A percentile compares a stretch with the other conserved stretches of the same genome.
These are phyloP conservation scores for Phytopythium helicoides DNA, from an alignment of 352 stramenopile species.

Conservation along the genomic window DNA sequence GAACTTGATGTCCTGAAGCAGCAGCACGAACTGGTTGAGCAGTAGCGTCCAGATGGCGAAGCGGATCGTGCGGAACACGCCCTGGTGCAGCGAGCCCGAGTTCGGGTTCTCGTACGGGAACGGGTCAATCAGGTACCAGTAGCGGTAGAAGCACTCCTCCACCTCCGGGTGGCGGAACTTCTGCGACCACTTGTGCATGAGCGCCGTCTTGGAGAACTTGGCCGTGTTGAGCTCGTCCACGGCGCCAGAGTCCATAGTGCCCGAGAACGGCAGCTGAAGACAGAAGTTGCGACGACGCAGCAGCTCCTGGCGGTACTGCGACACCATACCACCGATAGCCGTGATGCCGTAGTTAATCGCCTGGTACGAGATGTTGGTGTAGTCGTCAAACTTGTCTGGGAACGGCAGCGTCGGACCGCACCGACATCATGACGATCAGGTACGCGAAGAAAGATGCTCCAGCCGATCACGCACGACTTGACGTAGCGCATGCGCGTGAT, in stretches of 20 bases:
- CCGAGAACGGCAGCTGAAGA: slow-evolving; percentile 71
- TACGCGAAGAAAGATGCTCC: slow-evolving; percentile 72
- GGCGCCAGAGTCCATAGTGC: slow-evolving; percentile 62
- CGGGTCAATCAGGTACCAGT: slow-evolving; percentile 87
- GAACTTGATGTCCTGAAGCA: slow-evolving; percentile 81
- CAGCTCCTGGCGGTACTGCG: slow-evolving; percentile 79
- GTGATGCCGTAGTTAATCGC: slow-evolving; percentile 82
- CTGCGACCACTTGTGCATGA: slow-evolving; percentile 66
- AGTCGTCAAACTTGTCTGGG: slow-evolving; percentile 48
- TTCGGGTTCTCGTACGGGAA: slow-evolving; percentile 84
- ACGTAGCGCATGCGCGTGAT: slow-evolving; percentile 82
- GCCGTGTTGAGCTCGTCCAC: slow-evolving; percentile 58
- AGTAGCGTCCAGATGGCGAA: slow-evolving; percentile 71
- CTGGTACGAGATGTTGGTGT: slow-evolving; percentile 79
- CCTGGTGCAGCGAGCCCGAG: slow-evolving; percentile 63
- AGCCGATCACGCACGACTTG: slow-evolving; percentile 67
- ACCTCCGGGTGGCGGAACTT: slow-evolving; percentile 72
- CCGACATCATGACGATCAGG: slow-evolving; percentile 55
- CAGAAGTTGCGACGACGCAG: slow-evolving; percentile 74
- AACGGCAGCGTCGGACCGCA: slow-evolving; percentile 34
- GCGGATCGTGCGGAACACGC: slow-evolving; percentile 72
- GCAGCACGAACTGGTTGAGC: slow-evolving; percentile 69
- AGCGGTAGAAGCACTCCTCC: slow-evolving; percentile 78
- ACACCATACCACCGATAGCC: slow-evolving; percentile 81
- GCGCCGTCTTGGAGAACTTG: slow-evolving; percentile 66